These are phyloP conservation scores for Paulownia fortunei DNA, from an alignment of 257 asterid genomes.

Conservation along the genomic window DNA sequence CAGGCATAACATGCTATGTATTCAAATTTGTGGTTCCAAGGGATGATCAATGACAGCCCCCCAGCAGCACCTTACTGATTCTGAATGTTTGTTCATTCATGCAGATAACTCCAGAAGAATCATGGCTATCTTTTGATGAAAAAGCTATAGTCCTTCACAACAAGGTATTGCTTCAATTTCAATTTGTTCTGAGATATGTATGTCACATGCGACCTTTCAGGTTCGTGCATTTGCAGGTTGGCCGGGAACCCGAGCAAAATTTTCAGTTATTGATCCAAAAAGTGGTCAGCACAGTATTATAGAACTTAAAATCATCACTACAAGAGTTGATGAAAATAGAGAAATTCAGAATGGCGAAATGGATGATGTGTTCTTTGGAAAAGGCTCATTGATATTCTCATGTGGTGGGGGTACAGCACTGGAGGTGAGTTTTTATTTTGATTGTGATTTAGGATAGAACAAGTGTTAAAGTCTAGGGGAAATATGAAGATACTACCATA, in stretches of 20 bases:
- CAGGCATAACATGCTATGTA: background rate
- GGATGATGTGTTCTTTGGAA: conserved; percentile 58
- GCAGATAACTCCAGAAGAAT: conserved; percentile 86
- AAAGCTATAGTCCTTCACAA: conserved; percentile 82
- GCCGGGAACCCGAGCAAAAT: conserved; percentile 96
- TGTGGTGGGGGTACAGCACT: conserved; percentile 73
- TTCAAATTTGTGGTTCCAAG: background rate
- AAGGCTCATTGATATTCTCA: conserved; percentile 75
- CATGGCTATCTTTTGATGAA: conserved; percentile 80
- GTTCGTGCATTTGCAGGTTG: conserved; percentile 99
- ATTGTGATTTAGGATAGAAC: background rate
- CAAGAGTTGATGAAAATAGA: conserved; percentile 54
- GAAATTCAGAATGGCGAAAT: conserved; percentile 43
- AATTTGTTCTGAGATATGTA: conserved; percentile 27
- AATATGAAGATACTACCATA: background rate
- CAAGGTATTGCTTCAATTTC: conserved; percentile 59
- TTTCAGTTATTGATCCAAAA: conserved; percentile 49
- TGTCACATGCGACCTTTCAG: conserved; percentile 64
- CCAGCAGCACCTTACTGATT: background rate
- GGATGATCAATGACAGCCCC: background rate
- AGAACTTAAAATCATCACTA: conserved; percentile 81
- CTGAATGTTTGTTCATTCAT: conserved; percentile 5
- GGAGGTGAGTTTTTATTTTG: conserved; percentile 61
- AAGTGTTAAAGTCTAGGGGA: background rate
- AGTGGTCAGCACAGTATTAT: conserved; percentile 45